Conservation (phyloP, 2,329 filamentous ascomycete species). For the Colletotrichum tanaceti region DNA sequence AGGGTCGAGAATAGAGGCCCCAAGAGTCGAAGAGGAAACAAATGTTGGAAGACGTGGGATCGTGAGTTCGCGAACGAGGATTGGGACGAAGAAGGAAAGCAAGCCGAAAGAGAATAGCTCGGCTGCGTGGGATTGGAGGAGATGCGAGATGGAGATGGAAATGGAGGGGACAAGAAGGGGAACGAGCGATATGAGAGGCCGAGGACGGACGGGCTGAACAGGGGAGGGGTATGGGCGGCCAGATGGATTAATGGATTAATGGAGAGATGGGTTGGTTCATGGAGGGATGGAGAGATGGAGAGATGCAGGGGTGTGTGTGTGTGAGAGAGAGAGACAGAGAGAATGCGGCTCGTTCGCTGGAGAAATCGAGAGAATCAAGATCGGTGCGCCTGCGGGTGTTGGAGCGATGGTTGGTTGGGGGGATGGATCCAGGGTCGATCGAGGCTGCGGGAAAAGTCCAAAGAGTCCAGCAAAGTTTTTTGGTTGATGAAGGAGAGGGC, state of each 20-base stretch:
- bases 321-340: too few relatives aligned
- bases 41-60: neutral
- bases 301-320: neutral
- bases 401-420: too few relatives aligned
- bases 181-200: too few relatives aligned
- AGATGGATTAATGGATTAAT: too few relatives aligned
- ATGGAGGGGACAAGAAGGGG: neutral
- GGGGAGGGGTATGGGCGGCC: too few relatives aligned
- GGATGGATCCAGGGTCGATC: neutral
- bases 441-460: neutral
- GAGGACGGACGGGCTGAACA: too few relatives aligned
- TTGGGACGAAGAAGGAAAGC: neutral
- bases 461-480: neutral
- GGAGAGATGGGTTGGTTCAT: too few relatives aligned
- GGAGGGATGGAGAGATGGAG: too few relatives aligned
- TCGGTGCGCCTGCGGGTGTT: neutral
- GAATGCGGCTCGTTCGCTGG: constrained; percentile 4
- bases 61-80: neutral
- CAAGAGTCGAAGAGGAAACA: neutral
- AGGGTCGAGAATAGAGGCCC: too few relatives aligned
- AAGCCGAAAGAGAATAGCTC: constrained; percentile 1
- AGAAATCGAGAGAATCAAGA: too few relatives aligned
- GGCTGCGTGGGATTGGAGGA: neutral
- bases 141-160: neutral
- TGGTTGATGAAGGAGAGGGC: too few relatives aligned